Conservation (phyloP, 352 stramenopile genomes). For the Pythium phragmiticola region DNA sequence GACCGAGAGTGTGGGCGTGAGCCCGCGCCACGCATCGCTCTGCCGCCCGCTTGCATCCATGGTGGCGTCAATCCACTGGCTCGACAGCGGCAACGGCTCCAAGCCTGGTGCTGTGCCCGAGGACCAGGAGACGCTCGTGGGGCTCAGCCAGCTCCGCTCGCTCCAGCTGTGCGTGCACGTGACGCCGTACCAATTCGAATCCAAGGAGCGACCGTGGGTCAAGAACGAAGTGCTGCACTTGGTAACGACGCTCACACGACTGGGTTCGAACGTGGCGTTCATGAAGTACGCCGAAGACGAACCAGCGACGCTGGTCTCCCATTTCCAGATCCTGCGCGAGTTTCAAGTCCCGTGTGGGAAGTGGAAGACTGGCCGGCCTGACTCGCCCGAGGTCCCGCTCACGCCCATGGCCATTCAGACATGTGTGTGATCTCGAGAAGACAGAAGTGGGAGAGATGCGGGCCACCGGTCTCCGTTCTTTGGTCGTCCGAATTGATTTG, state of each 20-base stretch:
- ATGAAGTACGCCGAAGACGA: constrained; percentile 16
- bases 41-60: constrained; percentile 19
- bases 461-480: no score
- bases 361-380: constrained; percentile 15
- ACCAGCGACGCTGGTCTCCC: constrained; percentile 2
- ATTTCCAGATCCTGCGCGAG: constrained; percentile 22
- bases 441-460: neutral
- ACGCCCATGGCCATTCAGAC: constrained; percentile 18
- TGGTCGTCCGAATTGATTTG: neutral
- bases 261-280: constrained; percentile 6
- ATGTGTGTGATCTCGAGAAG: neutral
- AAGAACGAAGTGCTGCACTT: constrained; percentile 36
- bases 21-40: neutral
- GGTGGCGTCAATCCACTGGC: constrained; percentile 63
- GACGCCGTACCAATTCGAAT: constrained; percentile 62
- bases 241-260: constrained; percentile 4
- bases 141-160: constrained; percentile 41
- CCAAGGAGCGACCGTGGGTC: constrained; percentile 50
- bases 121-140: constrained; percentile 32
- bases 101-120: constrained; percentile 39
- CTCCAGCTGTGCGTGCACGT: constrained; percentile 54
- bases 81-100: constrained; percentile 61
- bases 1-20: neutral
- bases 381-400: constrained; percentile 20
- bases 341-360: constrained; percentile 8